Evolutionary conservation across 352 stramenopile species (phyloP).

Genomic region (Phytophthora pisi): DNA sequence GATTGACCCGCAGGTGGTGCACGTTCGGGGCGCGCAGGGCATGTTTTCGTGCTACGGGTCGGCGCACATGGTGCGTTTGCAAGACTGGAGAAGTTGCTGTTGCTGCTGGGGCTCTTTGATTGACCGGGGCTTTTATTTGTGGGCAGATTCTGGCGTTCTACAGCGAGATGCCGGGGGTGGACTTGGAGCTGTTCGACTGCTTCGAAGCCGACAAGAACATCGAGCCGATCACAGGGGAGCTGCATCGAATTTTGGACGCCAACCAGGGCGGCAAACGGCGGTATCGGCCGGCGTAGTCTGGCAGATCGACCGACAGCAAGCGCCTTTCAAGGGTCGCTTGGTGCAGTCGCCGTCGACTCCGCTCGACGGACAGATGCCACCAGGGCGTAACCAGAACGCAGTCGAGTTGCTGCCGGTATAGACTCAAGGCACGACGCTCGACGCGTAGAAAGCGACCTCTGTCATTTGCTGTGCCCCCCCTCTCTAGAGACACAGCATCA

Average conservation of each 20-base stretch:
- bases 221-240: constrained; percentile 72
- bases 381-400: constrained; percentile 5
- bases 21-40: constrained; percentile 80
- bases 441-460: constrained; percentile 4
- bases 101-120: too few species aligned
- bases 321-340: neutral
- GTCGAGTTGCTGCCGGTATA: constrained; percentile 3
- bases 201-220: constrained; percentile 79
- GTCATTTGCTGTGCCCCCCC: neutral
- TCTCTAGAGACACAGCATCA: neutral
- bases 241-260: constrained; percentile 72
- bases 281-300: constrained; percentile 27
- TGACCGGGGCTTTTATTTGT: neutral
- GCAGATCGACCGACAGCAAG: neutral
- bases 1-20: constrained; percentile 81
- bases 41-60: constrained; percentile 89
- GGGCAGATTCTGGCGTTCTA: constrained; percentile 87
- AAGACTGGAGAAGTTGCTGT: neutral
- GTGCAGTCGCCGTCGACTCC: constrained; percentile 7
- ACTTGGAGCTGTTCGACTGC: constrained; percentile 84
- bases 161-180: constrained; percentile 75
- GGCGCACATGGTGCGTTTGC: constrained; percentile 60
- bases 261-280: constrained; percentile 37
- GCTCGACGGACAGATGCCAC: constrained; percentile 5
- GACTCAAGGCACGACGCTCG: constrained; percentile 2